These are phyloP conservation scores for Canavalia ensiformis DNA, from an alignment of 306 rosid genomes.

Conservation along the genomic window DNA sequence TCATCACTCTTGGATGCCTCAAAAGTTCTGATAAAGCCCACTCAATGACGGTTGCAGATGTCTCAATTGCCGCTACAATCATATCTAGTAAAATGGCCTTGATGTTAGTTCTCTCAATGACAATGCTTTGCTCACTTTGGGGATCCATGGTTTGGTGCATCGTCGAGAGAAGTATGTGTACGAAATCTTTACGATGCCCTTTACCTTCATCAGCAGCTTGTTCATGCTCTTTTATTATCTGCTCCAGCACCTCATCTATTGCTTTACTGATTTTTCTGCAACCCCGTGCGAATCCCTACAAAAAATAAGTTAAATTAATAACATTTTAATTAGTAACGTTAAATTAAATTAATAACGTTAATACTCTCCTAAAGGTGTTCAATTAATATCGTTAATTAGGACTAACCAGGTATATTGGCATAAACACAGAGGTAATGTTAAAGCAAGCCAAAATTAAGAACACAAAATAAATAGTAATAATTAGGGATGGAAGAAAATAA, in stretches of 20 bases:
- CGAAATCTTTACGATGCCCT: slow-evolving; percentile 15
- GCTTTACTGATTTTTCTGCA: slow-evolving; percentile 4
- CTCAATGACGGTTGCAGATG: neutral
- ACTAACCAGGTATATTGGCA: no score
- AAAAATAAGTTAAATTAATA: neutral
- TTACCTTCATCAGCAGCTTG: neutral
- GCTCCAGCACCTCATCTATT: slow-evolving; percentile 31
- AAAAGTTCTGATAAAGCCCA: slow-evolving; percentile 58
- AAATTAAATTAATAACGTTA: no score
- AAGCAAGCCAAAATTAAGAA: no score
- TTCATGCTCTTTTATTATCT: slow-evolving; percentile 42
- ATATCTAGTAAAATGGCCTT: slow-evolving; percentile 55
- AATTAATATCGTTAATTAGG: no score
- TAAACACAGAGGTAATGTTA: no score
- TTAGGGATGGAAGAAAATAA: no score
- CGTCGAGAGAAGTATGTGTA: slow-evolving; percentile 43
- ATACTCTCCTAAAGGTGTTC: no score
- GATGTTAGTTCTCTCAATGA: slow-evolving; percentile 34
- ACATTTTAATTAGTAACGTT: neutral
- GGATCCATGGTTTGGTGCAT: slow-evolving; percentile 22
- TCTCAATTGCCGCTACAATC: slow-evolving; percentile 42
- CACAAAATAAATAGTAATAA: no score
- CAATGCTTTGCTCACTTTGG: neutral
- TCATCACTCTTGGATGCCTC: slow-evolving; percentile 53
- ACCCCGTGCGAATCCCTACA: neutral